These are phyloP conservation scores for Cystofilobasidium bisporidii DNA, from an alignment of 768 basidiomycete genomes.

Conservation along the genomic window DNA sequence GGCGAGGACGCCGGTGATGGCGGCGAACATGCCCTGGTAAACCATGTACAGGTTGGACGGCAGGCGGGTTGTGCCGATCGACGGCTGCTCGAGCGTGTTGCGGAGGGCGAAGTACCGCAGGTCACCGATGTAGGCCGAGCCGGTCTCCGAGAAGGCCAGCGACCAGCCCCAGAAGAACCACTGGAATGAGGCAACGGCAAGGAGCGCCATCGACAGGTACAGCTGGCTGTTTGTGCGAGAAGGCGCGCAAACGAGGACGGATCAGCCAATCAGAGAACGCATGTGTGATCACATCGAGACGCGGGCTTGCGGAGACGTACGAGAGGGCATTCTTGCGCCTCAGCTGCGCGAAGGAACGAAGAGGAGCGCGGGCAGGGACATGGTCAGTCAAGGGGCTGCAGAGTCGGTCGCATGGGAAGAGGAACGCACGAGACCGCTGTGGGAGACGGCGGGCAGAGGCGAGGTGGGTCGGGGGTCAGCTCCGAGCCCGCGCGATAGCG, in stretches of 20 bases:
- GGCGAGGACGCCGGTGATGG: conserved; percentile 26
- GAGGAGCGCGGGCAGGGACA: not conserved
- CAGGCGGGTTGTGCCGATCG: conserved; percentile 66
- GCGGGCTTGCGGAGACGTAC: too few relatives aligned
- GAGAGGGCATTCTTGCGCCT: conserved; percentile 43
- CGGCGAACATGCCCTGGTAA: conserved; percentile 43
- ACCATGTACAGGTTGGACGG: conserved; percentile 61
- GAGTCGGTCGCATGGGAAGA: too few relatives aligned
- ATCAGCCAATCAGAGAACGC: too few relatives aligned
- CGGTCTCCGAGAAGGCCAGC: conserved; percentile 61
- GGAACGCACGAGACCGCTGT: not conserved
- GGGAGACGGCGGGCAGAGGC: too few relatives aligned
- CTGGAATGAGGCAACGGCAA: conserved; percentile 40
- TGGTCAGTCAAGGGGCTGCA: too few relatives aligned
- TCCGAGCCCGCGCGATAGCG: not conserved
- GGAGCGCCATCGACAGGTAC: conserved; percentile 39
- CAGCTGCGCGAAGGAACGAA: conserved; percentile 28
- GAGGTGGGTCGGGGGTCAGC: not conserved
- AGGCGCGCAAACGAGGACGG: too few relatives aligned
- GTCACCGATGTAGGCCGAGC: conserved; percentile 68
- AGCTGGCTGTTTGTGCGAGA: conserved; percentile 37
- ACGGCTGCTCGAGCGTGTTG: conserved; percentile 23
- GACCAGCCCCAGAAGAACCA: conserved; percentile 79
- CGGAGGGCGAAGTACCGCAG: conserved; percentile 58
- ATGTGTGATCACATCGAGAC: too few relatives aligned